Percentiles rank a stretch among this genome's conserved stretches.
Conservation (phyloP, 768 basidiomycete genomes). For the Paxillus ammoniavirescens region DNA sequence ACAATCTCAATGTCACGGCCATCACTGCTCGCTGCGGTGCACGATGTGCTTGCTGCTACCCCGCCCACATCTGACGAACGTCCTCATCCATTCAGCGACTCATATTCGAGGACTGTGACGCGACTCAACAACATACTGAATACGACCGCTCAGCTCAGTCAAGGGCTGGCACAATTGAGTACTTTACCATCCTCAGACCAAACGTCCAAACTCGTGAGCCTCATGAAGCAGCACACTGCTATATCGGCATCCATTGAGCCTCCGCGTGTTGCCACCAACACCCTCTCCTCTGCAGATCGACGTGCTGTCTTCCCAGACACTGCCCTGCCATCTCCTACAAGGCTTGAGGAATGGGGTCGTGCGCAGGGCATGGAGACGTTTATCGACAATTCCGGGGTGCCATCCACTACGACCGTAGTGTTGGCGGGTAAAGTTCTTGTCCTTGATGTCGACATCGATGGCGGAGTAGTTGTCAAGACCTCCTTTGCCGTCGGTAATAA, state of each 20-base stretch:
- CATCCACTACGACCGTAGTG: slow-evolving; percentile 48
- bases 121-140: slow-evolving; percentile 52
- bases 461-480: slow-evolving; percentile 57
- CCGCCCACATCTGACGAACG: slow-evolving; percentile 15
- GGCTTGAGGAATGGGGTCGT: slow-evolving; percentile 60
- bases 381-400: slow-evolving; percentile 51
- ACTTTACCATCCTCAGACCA: slow-evolving; percentile 45
- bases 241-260: slow-evolving; percentile 26
- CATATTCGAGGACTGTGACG: slow-evolving; percentile 18
- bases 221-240: slow-evolving; percentile 64
- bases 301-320: slow-evolving; percentile 28
- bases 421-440: slow-evolving; percentile 82
- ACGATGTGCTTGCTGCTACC: slow-evolving; percentile 25
- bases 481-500: slow-evolving; percentile 60
- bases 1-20: slow-evolving; percentile 10
- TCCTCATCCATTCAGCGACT: slow-evolving; percentile 27
- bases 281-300: slow-evolving; percentile 19
- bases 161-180: slow-evolving; percentile 50
- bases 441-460: slow-evolving; percentile 66
- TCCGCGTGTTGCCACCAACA: slow-evolving; percentile 20
- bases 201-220: slow-evolving; percentile 66
- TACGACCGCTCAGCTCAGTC: slow-evolving; percentile 49
- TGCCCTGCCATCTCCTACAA: slow-evolving; percentile 28
- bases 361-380: slow-evolving; percentile 74
- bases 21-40: slow-evolving; percentile 25